These are phyloP conservation scores for Westerdykella sp. DNA, from an alignment of 2,329 filamentous ascomycete genomes.

Conservation along the genomic window DNA sequence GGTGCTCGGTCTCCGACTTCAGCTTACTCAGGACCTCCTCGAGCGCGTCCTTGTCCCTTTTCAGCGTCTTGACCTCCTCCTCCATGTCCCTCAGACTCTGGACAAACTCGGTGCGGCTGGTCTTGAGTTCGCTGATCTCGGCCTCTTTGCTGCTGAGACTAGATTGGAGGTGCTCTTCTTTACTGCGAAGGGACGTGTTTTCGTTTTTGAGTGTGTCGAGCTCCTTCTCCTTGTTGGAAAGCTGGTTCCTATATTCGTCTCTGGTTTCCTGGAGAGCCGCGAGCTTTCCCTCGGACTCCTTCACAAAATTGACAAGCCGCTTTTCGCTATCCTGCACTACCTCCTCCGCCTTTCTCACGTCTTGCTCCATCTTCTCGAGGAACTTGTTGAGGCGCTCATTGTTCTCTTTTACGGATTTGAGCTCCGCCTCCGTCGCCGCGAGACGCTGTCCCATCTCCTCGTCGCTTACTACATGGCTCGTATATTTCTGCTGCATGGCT, in stretches of 20 bases:
- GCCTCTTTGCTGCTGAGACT: slow-evolving; percentile 24
- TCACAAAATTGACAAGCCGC: slow-evolving; percentile 21
- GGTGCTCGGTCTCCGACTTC: slow-evolving; percentile 23
- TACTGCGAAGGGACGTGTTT: slow-evolving; percentile 23
- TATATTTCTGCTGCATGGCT: slow-evolving; percentile 19
- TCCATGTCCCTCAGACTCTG: slow-evolving; percentile 22
- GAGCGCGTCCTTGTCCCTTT: slow-evolving; percentile 28
- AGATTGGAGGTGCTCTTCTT: slow-evolving; percentile 18
- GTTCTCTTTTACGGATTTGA: slow-evolving; percentile 21
- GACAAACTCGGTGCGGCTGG: slow-evolving; percentile 14
- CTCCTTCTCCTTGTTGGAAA: slow-evolving; percentile 24
- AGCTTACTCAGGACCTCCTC: slow-evolving; percentile 25
- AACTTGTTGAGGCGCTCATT: slow-evolving; percentile 30
- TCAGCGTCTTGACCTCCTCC: slow-evolving; percentile 22
- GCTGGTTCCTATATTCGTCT: slow-evolving; percentile 26
- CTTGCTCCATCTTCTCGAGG: slow-evolving; percentile 25
- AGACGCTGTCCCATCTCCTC: slow-evolving; percentile 28
- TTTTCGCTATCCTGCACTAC: slow-evolving; percentile 27
- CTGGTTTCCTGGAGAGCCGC: slow-evolving; percentile 20
- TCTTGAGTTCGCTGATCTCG: slow-evolving; percentile 16
- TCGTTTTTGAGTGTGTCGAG: slow-evolving; percentile 23
- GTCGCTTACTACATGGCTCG: slow-evolving; percentile 7
- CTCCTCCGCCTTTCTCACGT: slow-evolving; percentile 25
- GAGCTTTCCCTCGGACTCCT: slow-evolving; percentile 27
- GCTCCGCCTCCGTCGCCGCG: slow-evolving; percentile 26